Evolutionary conservation across 345 rosid species (phyloP), one percentile per base, ranked within the genome.

Genomic region (Eucalyptus victrix): DNA sequence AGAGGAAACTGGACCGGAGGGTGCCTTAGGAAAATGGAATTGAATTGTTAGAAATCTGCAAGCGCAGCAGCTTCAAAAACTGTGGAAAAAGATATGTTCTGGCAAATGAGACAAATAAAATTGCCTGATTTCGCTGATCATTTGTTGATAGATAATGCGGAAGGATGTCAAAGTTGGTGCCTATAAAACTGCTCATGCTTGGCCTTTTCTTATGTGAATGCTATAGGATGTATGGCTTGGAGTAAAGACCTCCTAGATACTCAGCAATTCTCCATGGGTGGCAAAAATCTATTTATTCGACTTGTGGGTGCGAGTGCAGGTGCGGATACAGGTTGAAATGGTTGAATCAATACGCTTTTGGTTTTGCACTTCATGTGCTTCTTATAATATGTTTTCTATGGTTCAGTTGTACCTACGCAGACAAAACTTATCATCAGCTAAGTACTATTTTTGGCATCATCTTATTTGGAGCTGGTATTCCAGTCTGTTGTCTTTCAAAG

Each of bases 141-240:
- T 56, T 3, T 40, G 24, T 32, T 53, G 12, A 21, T 49, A 18
- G 18, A 80, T 8, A 40, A 87, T 62, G 72, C 51, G 7, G 53
- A 34, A 53, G 90, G 23, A 12, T 91, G 93, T 26, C 51, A n/a
- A 83, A 86, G 80, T 86, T 88, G 91, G 90, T 94, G 94, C 87
- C 45, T 86, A 83, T 88, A 49, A 87, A 91, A 91, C 5, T 90
- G 91, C 47, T 90, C 89, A 11, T 90, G 91, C 83, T 11, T 23
- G 50, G 89, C 54, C 26, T 90, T 58, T 58, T 47, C 91, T 12
- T 87, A 56, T 13, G 85, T 87, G 37, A 47, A 54, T 37, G 23
- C 56, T 26, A 88, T 60, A 34, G 91, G 91, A 15, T 90, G 91
- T 90, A 45, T 87, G 91, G 47, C 80, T 9, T 90, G 91, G 91